phyloP scores from a whole-genome alignment of 257 asterid species.

The Solanum neorickii region DNA sequence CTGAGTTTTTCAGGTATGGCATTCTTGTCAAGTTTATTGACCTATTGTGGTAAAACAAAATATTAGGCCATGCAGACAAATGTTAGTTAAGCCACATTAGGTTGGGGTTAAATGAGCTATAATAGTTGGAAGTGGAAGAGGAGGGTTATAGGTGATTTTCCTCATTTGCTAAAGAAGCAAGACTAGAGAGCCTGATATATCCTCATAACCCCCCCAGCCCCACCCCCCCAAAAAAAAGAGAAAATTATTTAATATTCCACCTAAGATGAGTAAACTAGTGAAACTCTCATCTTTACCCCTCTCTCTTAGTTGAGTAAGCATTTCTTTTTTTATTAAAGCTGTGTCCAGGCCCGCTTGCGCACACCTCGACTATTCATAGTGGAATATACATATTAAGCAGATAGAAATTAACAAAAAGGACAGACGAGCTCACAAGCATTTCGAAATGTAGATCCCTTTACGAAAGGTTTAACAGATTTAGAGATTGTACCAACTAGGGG shows the following conservation, averaged over 20 bases:
- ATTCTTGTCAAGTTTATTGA: slow-evolving; percentile 50
- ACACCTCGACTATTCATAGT: background rate
- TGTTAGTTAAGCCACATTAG: background rate
- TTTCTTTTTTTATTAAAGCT: background rate
- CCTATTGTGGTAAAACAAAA: slow-evolving; percentile 18
- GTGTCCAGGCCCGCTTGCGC: background rate
- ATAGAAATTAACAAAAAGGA: background rate
- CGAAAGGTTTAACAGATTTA: background rate
- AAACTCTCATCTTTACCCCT: background rate
- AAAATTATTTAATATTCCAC: background rate
- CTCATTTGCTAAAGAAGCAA: background rate
- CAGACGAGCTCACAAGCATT: background rate
- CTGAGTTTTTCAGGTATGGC: slow-evolving; percentile 52
- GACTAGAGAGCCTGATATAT: background rate
- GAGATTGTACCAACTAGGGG: background rate
- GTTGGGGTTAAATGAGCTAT: background rate
- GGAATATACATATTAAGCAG: background rate
- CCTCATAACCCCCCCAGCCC: background rate
- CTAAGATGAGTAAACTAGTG: background rate
- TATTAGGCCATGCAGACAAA: background rate
- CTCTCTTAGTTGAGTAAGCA: background rate
- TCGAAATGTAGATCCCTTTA: background rate
- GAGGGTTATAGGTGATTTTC: background rate
- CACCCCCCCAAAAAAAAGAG: background rate
- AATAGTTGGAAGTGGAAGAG: background rate